Evolutionary conservation across 2,329 filamentous ascomycete genomes (phyloP), one percentile per base, ranked within the genome.

Genomic region (Pseudogymnoascus sp.): DNA sequence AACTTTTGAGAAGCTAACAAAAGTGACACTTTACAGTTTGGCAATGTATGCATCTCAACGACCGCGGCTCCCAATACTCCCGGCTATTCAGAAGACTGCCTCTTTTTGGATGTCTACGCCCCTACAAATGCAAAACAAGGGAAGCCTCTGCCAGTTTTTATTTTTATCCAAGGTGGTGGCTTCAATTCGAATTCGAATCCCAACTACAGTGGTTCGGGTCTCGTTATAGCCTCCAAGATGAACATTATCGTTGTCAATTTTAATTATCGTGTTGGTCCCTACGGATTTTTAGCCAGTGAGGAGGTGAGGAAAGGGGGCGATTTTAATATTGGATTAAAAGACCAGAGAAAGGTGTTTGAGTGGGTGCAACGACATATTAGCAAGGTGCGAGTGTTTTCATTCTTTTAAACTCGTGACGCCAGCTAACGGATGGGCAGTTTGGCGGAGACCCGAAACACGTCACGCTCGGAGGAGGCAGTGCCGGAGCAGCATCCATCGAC

Each of bases 181-280:
- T 87, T 87, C 72, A 84, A 83, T 62, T 63, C 65, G 5, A 76
- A 79, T 66, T 74, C 77, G 1, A 77, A 79, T 63, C 70, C 77
- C 0, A 81, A 87, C 65, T 79, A 83, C 67, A 83, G 90, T 66
- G 87, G 83, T 0, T 81, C 79, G 0, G 84, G 82, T 0, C 74
- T 92, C n/a, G 78, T 87, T 28, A 72, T 78, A 31, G 86, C 85
- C 0, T 82, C 83, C 16, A 78, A 80, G 38, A 76, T 82, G 63
- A 79, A 83, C 56, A 86, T 91, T 26, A 76, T 93, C 0, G 84
- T 91, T 0, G 87, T 93, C 1, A 87, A 81, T 8, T 82, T 90
- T 75, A 92, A 91, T 74, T 92, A 93, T 71, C 85, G 90, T 4
- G 88, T 93, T 10, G 89, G 89, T 0, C 81, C 84, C 0, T 91